Evolutionary conservation across 2,329 filamentous ascomycete species (phyloP), one percentile per base, ranked within the genome.

Genomic region (Claviceps arundinis): DNA sequence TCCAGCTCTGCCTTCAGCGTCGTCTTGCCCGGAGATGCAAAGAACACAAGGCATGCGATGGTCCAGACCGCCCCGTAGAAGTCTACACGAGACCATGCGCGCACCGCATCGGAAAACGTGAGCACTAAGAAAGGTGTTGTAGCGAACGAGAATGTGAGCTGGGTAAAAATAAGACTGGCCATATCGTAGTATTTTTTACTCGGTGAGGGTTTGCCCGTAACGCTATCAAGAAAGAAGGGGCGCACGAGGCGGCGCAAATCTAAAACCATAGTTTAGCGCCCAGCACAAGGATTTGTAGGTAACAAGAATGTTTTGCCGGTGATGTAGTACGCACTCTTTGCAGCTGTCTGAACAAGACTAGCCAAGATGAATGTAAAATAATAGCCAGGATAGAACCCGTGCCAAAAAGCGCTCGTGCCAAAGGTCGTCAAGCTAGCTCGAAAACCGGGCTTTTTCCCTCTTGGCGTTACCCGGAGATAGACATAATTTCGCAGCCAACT

Each of bases 351-450:
- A 34, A 96, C 79, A 58, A 98, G 87, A 56, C 89, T 89, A 1
- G 87, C 93, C 7, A 97, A 76, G 42, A 97, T 71, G 62, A 98
- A 98, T 5, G 85, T 78, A 55, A 98, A 70, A 67, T 97, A 97
- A 68, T 98, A 98, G 5, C 93, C 93, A 0, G 93, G 91, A 59
- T 95, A 94, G 69, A 98, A 98, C 34, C 93, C 93, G 64, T 98
- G 93, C 93, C 93, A 98, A 59, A 97, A 84, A 3, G 93, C 91
- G 62, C 89, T 95, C 19, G 93, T 97, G 6, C 82, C 80, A 65
- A 98, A 98, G 0, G 93, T 98, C 37, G 89, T 89, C 72, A 98
- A 72, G 62, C 87, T 97, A 49, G 93, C 93, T 54, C 90, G 79
- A 73, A 98, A 98, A 1, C 93, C 93, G 9, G 93, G 93, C 68